Conservation (phyloP, 176 grass and related monocot species). For the Avena eriantha region DNA sequence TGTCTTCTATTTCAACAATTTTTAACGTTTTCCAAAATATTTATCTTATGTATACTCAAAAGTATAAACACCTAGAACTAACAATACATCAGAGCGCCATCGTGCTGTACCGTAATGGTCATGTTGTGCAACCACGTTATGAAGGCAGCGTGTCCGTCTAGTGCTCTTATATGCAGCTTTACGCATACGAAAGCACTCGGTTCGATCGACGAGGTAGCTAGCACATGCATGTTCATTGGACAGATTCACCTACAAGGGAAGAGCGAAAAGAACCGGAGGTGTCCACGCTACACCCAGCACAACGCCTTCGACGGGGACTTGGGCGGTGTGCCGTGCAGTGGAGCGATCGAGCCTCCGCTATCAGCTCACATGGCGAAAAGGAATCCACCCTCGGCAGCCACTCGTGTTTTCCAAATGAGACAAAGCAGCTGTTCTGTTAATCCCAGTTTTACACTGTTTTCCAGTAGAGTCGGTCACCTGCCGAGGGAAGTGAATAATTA, state of each 20-base stretch:
- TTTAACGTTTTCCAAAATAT: no score
- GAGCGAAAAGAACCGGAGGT: neutral
- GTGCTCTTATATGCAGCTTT: no score
- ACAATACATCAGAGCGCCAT: no score
- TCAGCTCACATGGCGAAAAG: conserved; percentile 46
- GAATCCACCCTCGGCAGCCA: conserved; percentile 19
- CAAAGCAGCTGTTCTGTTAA: conserved; percentile 41
- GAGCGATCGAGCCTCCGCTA: neutral
- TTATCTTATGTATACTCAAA: no score
- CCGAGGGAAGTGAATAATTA: conserved; percentile 19
- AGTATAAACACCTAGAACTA: no score
- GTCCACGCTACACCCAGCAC: neutral
- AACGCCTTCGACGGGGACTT: neutral
- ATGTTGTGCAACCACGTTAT: no score
- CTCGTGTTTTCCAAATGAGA: conserved; percentile 51
- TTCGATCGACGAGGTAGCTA: neutral
- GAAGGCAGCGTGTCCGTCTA: no score
- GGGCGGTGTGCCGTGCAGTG: neutral
- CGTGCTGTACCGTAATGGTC: no score
- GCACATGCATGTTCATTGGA: neutral
- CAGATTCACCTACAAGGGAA: conserved; percentile 18
- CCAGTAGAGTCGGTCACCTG: conserved; percentile 21
- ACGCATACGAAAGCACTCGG: no score
- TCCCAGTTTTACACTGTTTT: conserved; percentile 39
- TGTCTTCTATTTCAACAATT: no score